Conservation (phyloP, 2,329 filamentous ascomycete species). For the Conoideocrella luteorostrata region DNA sequence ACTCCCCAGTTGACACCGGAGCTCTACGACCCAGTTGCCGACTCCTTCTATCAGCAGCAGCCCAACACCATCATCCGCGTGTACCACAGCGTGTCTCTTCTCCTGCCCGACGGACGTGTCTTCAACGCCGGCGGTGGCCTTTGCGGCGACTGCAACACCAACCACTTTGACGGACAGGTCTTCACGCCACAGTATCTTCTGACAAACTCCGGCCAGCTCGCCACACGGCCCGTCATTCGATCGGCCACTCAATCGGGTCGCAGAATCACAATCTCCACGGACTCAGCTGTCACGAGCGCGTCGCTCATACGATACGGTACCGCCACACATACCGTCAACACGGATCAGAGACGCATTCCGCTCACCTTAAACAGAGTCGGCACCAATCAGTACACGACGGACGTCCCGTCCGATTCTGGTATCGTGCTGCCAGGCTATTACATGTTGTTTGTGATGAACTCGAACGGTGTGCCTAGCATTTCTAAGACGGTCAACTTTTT, state of each 20-base stretch:
- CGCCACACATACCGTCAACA: conserved; percentile 50
- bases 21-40: conserved; percentile 36
- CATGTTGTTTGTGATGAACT: conserved; percentile 45
- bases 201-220: conserved; percentile 31
- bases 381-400: conserved; percentile 30
- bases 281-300: conserved; percentile 24
- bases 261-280: conserved; percentile 14
- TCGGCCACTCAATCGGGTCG: conserved; percentile 13
- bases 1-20: conserved; percentile 36
- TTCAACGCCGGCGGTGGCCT: conserved; percentile 47
- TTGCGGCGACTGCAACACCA: conserved; percentile 37
- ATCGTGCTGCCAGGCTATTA: conserved; percentile 47
- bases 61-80: conserved; percentile 34
- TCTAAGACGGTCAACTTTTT: conserved; percentile 32
- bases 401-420: conserved; percentile 40
- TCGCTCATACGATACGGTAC: conserved; percentile 41
- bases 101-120: conserved; percentile 44
- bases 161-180: conserved; percentile 50
- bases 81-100: conserved; percentile 44
- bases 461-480: conserved; percentile 38
- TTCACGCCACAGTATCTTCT: conserved; percentile 52
- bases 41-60: conserved; percentile 31
- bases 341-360: conserved; percentile 48
- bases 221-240: conserved; percentile 35
- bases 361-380: conserved; percentile 23